Evolutionary conservation across 2,329 filamentous ascomycete species (phyloP).

Genomic region (Huntiella savannae): DNA sequence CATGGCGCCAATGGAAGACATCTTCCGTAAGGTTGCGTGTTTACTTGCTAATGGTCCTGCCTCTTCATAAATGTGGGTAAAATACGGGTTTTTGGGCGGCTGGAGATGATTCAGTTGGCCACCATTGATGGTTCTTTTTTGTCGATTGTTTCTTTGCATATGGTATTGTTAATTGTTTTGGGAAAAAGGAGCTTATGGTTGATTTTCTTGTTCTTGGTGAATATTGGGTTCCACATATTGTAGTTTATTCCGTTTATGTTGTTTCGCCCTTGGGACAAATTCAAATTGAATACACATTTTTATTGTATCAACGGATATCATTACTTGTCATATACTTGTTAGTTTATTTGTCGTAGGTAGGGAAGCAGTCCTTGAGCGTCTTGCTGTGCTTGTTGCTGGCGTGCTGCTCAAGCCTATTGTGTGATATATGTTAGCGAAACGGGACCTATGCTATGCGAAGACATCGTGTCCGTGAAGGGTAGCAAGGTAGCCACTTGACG

Average conservation of each 20-base stretch:
- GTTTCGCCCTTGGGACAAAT: too few relatives aligned
- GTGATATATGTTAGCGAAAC: neutral
- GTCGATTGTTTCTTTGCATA: neutral
- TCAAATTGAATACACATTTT: too few relatives aligned
- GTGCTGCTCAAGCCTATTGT: slow-evolving; percentile 44
- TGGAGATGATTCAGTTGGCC: neutral
- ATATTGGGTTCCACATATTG: too few relatives aligned
- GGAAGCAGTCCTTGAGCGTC: slow-evolving; percentile 53
- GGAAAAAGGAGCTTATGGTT: too few relatives aligned
- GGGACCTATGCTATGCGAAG: neutral
- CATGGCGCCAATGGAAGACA: slow-evolving; percentile 51
- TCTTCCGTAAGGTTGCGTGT: slow-evolving; percentile 54
- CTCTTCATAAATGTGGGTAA: neutral
- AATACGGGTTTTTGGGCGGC: neutral
- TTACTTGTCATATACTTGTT: neutral
- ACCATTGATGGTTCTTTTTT: neutral
- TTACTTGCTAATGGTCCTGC: slow-evolving; percentile 18
- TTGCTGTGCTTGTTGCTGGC: slow-evolving; percentile 62
- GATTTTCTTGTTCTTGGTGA: too few relatives aligned
- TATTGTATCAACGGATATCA: too few relatives aligned
- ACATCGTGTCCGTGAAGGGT: neutral
- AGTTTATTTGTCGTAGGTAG: slow-evolving; percentile 17
- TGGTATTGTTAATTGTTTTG: too few relatives aligned
- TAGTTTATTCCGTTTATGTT: too few relatives aligned
- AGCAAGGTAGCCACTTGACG: neutral